Evolutionary conservation across 2,329 filamentous ascomycete species (phyloP).

Genomic region (Colletotrichum camelliae): DNA sequence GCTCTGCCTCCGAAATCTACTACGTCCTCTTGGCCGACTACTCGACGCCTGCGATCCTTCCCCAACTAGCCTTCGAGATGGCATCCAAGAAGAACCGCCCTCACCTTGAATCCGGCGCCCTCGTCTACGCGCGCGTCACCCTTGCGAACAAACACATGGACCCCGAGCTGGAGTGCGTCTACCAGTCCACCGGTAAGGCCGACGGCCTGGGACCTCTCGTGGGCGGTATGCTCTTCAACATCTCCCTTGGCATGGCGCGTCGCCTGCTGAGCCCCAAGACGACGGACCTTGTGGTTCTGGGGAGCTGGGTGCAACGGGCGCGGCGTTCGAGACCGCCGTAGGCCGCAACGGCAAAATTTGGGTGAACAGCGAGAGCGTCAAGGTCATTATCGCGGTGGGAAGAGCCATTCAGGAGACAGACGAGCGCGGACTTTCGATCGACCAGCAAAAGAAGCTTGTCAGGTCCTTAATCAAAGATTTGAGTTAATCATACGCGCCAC

Average conservation of each 20-base stretch:
- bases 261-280: slow-evolving; percentile 73
- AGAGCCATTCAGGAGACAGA: slow-evolving; percentile 81
- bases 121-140: slow-evolving; percentile 88
- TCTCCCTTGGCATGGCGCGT: slow-evolving; percentile 83
- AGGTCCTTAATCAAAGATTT: slow-evolving; percentile 67
- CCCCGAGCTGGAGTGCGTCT: slow-evolving; percentile 88
- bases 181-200: slow-evolving; percentile 82
- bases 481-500: slow-evolving; percentile 39
- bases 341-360: slow-evolving; percentile 92
- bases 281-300: slow-evolving; percentile 72
- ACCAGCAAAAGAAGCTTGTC: slow-evolving; percentile 74
- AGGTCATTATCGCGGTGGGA: slow-evolving; percentile 78
- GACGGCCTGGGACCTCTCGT: slow-evolving; percentile 85
- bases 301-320: slow-evolving; percentile 74
- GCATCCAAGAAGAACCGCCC: slow-evolving; percentile 93
- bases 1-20: slow-evolving; percentile 77
- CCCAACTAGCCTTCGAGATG: slow-evolving; percentile 90
- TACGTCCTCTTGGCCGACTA: slow-evolving; percentile 77
- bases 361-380: slow-evolving; percentile 81
- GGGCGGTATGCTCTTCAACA: slow-evolving; percentile 84
- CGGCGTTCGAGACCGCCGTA: slow-evolving; percentile 92
- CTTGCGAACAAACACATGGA: slow-evolving; percentile 84
- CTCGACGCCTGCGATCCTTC: slow-evolving; percentile 71
- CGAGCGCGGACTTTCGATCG: slow-evolving; percentile 64
- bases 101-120: slow-evolving; percentile 72